Evolutionary conservation across 441 rosid species (phyloP).

Genomic region (Euphorbia corollata): DNA sequence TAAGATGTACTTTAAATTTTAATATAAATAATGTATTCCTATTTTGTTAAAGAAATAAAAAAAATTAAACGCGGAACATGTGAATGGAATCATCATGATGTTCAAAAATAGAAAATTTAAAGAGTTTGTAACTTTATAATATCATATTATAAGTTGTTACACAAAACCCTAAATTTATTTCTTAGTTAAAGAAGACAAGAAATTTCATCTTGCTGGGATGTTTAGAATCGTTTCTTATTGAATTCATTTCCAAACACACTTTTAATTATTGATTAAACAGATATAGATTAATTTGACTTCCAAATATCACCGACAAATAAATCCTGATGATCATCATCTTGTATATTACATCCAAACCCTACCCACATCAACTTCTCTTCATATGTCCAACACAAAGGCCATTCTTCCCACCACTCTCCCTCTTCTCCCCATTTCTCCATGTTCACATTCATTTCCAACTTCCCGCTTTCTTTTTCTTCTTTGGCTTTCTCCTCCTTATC

Average conservation of each 20-base stretch:
- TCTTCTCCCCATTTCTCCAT: constrained; percentile 8
- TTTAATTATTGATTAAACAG: too few relatives aligned
- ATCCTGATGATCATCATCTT: not conserved
- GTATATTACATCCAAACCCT: not conserved
- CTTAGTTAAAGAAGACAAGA: not conserved
- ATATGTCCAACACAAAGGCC: constrained; percentile 23
- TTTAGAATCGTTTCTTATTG: too few relatives aligned
- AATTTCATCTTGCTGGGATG: not conserved
- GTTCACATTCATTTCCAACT: not conserved
- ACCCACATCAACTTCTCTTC: constrained; percentile 21
- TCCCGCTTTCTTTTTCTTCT: not conserved
- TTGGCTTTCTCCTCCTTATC: not conserved
- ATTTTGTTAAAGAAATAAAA: too few relatives aligned
- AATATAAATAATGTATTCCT: too few relatives aligned
- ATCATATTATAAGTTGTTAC: not conserved
- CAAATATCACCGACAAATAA: not conserved
- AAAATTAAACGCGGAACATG: too few relatives aligned
- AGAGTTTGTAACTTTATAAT: too few relatives aligned
- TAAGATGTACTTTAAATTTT: too few relatives aligned
- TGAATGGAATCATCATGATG: too few relatives aligned
- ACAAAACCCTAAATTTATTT: not conserved
- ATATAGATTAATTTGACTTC: not conserved
- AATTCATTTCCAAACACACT: too few relatives aligned
- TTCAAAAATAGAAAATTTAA: too few relatives aligned
- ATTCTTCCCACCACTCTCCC: constrained; percentile 18